Conservation (phyloP, 208 protist genomes). For the Acanthamoeba triangularis region DNA sequence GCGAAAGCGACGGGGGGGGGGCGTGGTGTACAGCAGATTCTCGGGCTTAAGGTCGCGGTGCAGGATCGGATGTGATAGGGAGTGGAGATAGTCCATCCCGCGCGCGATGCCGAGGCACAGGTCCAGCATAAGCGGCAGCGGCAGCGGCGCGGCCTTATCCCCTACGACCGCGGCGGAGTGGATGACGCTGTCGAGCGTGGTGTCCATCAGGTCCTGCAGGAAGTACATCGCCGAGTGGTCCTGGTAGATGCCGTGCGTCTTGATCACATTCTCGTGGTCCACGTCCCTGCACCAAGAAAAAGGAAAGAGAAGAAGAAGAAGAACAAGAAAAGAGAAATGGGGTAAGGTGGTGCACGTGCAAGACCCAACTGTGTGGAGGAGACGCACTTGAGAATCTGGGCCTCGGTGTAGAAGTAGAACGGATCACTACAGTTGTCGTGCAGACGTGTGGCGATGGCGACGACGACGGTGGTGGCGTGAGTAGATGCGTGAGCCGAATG, state of each 20-base stretch:
- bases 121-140: neutral
- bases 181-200: neutral
- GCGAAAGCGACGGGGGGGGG: neutral
- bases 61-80: neutral
- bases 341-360: neutral
- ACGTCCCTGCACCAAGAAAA: neutral
- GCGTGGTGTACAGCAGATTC: neutral
- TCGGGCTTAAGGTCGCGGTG: conserved; percentile 22
- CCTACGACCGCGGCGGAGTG: neutral
- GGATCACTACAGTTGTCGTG: neutral
- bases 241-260: conserved; percentile 26
- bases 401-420: conserved; percentile 17
- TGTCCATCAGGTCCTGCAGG: conserved; percentile 43
- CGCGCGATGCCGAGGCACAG: neutral
- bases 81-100: conserved; percentile 5
- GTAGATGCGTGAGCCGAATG: neutral
- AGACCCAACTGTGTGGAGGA: neutral
- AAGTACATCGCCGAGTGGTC: neutral
- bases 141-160: neutral
- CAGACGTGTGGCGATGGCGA: neutral
- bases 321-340: neutral
- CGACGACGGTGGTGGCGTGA: neutral
- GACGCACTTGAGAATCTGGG: conserved; percentile 32
- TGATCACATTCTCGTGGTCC: conserved; percentile 17
- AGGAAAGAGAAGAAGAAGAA: neutral